Conservation (phyloP, 176 grass and related monocot genomes). For the Ensete ventricosum region DNA sequence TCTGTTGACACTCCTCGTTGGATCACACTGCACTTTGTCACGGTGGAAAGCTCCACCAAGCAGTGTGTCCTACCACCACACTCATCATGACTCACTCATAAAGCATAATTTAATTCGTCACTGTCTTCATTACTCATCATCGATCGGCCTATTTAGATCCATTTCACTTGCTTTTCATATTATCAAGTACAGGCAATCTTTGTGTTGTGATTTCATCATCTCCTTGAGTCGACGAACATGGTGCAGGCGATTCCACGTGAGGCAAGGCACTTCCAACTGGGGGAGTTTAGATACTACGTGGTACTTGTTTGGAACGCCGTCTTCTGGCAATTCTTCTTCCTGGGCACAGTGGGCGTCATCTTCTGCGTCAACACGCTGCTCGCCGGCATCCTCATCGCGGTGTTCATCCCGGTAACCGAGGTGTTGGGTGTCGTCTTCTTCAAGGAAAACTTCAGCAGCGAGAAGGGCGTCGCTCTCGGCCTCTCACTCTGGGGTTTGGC, state of each 20-base stretch:
- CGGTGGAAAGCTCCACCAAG: no score
- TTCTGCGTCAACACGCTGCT: slow-evolving; percentile 70
- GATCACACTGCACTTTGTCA: no score
- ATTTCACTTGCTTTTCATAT: no score
- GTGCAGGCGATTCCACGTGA: slow-evolving; percentile 59
- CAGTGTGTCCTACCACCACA: no score
- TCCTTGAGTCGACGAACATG: neutral
- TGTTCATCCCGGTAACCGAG: slow-evolving; percentile 59
- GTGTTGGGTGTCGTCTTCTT: slow-evolving; percentile 62
- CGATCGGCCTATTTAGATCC: no score
- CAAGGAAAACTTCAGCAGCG: slow-evolving; percentile 50
- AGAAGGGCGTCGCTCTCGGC: slow-evolving; percentile 58
- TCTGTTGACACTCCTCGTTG: no score
- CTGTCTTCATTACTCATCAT: no score
- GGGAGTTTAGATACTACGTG: slow-evolving; percentile 52
- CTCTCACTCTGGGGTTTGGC: slow-evolving; percentile 73
- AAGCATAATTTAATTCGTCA: no score
- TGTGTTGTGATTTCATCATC: neutral
- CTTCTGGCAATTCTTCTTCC: slow-evolving; percentile 62
- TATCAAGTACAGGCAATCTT: no score
- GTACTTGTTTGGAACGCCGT: slow-evolving; percentile 29
- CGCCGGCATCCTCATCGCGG: slow-evolving; percentile 54
- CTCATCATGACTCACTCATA: no score
- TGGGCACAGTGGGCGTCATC: slow-evolving; percentile 64
- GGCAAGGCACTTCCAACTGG: slow-evolving; percentile 50